Evolutionary conservation across 129 eudicot species (phyloP), one percentile per base, ranked within the genome.

Genomic region (Lactuca sativa): DNA sequence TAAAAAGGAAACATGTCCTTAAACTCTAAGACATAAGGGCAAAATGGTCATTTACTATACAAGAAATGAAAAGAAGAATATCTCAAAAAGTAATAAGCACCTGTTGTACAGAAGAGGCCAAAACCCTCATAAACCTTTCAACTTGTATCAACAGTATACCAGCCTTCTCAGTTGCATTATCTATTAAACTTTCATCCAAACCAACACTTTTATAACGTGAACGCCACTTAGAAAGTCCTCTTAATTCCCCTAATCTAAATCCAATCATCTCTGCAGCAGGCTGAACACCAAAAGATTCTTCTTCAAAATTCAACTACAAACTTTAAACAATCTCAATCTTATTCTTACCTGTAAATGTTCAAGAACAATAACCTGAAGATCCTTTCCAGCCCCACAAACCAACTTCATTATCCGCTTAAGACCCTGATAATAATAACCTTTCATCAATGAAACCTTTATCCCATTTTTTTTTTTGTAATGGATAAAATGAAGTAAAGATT

Each of bases 141-240:
- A 90, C 61, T 69, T 95, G 99, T 66, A 95, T 69, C 13, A 90
- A 93, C 61, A 95, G 65, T 85, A 88, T 85, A 15, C 96, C 95
- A 31, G 92, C 87, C 80, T 81, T 90, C 71, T 90, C 93, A 16
- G 96, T 87, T 10, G 99, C 96, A 69, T 77, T 78, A 72, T 85
- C 77, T n/a, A 90, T 84, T 58, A 90, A 74, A n/a, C 14, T 85
- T 72, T 88, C 97, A 59, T 95, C 97, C 83, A 95, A 78, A 47
- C 99, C 99, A 49, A 95, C 84, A 69, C 84, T 78, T 59, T 62
- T 75, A 77, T 65, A 95, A 68, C 96, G 96, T 77, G 96, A 86
- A 31, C 93, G 97, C 99, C 99, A 95, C 68, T 78, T 95, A 55
- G 97, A 87, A 84, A 95, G 97, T 44, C 97, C 99, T 80, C 93